phyloP scores from a whole-genome alignment of 305 asterid genomes.

The Ruellia speciosa region DNA sequence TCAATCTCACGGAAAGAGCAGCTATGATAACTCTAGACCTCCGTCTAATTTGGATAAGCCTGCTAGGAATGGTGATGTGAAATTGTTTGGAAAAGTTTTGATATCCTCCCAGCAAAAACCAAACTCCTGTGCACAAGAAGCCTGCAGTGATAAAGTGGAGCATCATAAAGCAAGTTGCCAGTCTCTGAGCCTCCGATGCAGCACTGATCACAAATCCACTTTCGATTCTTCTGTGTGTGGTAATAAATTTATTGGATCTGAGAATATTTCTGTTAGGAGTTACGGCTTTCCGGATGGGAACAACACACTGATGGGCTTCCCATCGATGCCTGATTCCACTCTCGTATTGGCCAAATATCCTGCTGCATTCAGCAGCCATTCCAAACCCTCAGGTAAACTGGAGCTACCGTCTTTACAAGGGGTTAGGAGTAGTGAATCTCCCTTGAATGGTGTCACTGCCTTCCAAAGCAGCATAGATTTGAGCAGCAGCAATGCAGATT shows the following conservation, averaged over 20 bases:
- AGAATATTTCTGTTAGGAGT: conserved; percentile 39
- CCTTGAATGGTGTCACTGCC: conserved; percentile 41
- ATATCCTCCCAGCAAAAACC: conserved; percentile 49
- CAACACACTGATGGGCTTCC: conserved; percentile 41
- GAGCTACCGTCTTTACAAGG: conserved; percentile 39
- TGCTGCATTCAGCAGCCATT: conserved; percentile 54
- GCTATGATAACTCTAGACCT: conserved; percentile 26
- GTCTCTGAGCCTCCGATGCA: conserved; percentile 32
- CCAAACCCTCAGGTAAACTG: conserved; percentile 36
- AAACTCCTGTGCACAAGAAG: conserved; percentile 26
- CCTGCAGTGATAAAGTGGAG: conserved; percentile 19
- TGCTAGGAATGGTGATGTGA: conserved; percentile 68
- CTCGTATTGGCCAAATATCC: conserved; percentile 69
- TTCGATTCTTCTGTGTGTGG: conserved; percentile 44
- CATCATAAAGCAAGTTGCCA: conserved; percentile 26
- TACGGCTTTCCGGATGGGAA: conserved; percentile 52
- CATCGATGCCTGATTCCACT: conserved; percentile 55
- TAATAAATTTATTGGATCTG: conserved; percentile 35
- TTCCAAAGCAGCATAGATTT: conserved; percentile 35
- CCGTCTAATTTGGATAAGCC: conserved; percentile 50
- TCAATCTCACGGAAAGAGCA: conserved; percentile 32
- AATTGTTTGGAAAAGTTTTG: conserved; percentile 86
- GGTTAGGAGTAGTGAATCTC: conserved; percentile 29
- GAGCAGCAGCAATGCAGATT: conserved; percentile 38
- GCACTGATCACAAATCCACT: conserved; percentile 30